These are phyloP conservation scores for Teunomyces atbi DNA, from an alignment of 805 yeast genomes.

Conservation along the genomic window DNA sequence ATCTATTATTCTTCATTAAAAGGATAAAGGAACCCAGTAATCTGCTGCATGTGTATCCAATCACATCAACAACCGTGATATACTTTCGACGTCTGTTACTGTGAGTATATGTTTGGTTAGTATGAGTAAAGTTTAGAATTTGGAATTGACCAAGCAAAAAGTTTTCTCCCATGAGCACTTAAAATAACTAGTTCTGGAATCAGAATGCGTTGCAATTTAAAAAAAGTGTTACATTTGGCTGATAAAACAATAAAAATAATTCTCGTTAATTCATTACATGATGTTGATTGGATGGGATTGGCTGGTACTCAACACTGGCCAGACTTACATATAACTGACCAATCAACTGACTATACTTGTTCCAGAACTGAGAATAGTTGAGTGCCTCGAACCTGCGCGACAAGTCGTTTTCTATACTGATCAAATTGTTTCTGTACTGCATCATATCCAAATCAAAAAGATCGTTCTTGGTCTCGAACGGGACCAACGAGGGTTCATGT, in stretches of 20 bases:
- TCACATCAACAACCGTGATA: no score
- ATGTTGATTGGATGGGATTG: neutral
- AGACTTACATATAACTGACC: conserved; percentile 2
- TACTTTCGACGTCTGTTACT: no score
- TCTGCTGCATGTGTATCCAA: no score
- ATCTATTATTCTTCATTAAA: no score
- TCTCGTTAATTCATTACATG: neutral
- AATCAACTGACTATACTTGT: neutral
- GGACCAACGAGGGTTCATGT: conserved; percentile 2
- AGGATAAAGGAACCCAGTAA: no score
- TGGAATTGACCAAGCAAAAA: neutral
- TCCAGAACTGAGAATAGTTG: neutral
- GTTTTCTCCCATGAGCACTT: neutral
- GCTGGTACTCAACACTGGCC: neutral
- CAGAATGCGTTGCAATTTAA: neutral
- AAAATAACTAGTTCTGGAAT: neutral
- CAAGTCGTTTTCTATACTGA: conserved; percentile 10
- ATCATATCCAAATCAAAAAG: conserved; percentile 8
- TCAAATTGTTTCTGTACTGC: conserved; percentile 9
- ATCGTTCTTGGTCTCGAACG: neutral
- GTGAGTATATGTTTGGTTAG: no score
- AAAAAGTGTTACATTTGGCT: neutral
- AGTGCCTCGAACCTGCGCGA: neutral
- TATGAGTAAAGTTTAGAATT: neutral
- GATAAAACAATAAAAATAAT: neutral